Conservation (phyloP, 1,139 yeast species). For the Yamadazyma atlantica region DNA sequence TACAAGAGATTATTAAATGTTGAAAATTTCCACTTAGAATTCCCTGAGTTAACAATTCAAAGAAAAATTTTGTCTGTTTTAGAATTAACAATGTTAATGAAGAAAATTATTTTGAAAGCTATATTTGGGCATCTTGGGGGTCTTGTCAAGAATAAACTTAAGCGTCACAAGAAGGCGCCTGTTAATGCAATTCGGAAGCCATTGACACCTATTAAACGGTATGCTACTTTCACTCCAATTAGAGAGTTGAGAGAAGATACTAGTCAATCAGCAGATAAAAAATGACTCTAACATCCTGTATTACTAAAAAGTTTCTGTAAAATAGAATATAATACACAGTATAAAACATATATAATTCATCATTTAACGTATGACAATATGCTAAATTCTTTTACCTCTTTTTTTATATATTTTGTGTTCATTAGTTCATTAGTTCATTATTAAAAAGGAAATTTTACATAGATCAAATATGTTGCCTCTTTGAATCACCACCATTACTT, state of each 20-base stretch:
- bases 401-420: not conserved
- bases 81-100: slow-evolving; percentile 54
- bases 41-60: slow-evolving; percentile 53
- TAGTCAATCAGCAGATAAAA: no score
- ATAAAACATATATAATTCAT: no score
- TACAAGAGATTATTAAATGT: slow-evolving; percentile 60
- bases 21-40: slow-evolving; percentile 50
- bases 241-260: slow-evolving; percentile 11
- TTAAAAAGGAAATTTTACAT: not conserved
- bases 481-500: slow-evolving; percentile 28
- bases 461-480: slow-evolving; percentile 36
- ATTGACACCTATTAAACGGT: slow-evolving; percentile 26
- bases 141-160: slow-evolving; percentile 55
- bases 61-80: slow-evolving; percentile 52
- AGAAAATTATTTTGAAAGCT: slow-evolving; percentile 51
- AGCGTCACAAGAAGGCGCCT: slow-evolving; percentile 18
- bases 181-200: slow-evolving; percentile 12
- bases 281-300: no score
- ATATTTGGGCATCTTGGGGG: slow-evolving; percentile 59
- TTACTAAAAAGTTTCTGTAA: not conserved
- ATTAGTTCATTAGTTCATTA: slow-evolving; percentile 4
- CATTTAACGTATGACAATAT: no score
- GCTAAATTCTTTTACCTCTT: no score
- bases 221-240: slow-evolving; percentile 25
- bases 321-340: no score